Evolutionary conservation across 2,329 filamentous ascomycete genomes (phyloP).

Genomic region (Verticillium alfalfae): DNA sequence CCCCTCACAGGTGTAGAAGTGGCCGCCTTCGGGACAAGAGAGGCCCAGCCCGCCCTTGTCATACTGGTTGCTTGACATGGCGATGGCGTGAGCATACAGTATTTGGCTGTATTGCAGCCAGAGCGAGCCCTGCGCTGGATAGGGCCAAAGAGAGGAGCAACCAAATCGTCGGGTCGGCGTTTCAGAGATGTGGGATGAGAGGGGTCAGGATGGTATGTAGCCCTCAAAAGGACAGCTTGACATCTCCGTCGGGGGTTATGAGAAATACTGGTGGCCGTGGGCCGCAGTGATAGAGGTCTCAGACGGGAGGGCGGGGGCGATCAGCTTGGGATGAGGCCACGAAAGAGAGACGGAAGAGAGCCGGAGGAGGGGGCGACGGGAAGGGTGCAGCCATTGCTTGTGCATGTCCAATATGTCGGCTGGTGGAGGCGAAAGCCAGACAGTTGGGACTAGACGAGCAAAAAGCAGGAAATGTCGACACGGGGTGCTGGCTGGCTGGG

Average conservation of each 20-base stretch:
- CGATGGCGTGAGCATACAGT: not conserved
- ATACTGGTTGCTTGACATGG: not conserved
- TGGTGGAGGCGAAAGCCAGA: not conserved
- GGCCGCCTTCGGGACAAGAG: conserved; percentile 21
- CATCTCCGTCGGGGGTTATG: not conserved
- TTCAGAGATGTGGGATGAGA: not conserved
- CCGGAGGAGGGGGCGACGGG: not conserved
- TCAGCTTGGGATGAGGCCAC: not conserved
- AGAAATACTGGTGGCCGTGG: not conserved
- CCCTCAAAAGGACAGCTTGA: not conserved
- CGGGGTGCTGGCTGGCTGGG: not conserved
- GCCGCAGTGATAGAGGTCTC: not conserved
- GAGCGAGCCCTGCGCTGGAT: not conserved
- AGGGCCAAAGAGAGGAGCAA: not conserved
- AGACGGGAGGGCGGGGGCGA: not conserved
- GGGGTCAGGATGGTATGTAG: not conserved
- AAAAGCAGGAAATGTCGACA: not conserved
- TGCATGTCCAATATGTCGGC: not conserved
- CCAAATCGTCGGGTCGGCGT: not conserved
- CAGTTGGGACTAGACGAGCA: not conserved
- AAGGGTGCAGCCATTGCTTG: not conserved
- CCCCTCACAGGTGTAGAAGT: conserved; percentile 29
- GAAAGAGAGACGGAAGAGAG: not conserved
- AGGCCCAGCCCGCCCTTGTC: conserved; percentile 15
- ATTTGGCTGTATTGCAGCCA: not conserved